These are phyloP conservation scores for Oldenlandia corymbosa DNA, from an alignment of 257 asterid species.

Conservation along the genomic window DNA sequence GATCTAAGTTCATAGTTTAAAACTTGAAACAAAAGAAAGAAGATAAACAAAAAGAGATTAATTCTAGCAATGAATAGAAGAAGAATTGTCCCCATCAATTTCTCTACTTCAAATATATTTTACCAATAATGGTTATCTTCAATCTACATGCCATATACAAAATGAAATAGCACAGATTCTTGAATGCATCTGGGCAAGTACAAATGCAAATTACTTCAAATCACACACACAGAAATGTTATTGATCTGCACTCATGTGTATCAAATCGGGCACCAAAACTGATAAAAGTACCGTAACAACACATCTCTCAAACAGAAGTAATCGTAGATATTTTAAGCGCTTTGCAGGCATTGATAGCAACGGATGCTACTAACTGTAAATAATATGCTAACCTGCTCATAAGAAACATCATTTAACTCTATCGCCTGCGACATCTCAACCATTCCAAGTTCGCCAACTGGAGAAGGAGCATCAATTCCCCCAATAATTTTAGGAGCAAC, in stretches of 20 bases:
- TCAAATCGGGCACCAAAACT: not conserved
- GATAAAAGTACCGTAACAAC: not conserved
- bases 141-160: not conserved
- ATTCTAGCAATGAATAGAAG: not conserved
- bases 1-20: not conserved
- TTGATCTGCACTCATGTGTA: no score
- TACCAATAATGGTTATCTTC: not conserved
- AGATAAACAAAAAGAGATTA: not conserved
- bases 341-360: not conserved
- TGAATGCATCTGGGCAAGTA: no score
- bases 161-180: not conserved
- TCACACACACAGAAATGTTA: no score
- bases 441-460: constrained; percentile 98
- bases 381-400: constrained; percentile 65
- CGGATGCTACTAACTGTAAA: not conserved
- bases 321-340: not conserved
- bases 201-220: no score
- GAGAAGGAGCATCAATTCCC: constrained; percentile 89
- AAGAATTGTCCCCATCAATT: not conserved
- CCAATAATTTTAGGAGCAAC: constrained; percentile 97
- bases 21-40: not conserved
- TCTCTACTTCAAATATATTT: no score
- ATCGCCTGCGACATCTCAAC: constrained; percentile 98
- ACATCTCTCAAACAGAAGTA: not conserved
- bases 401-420: constrained; percentile 67